Percentiles rank a stretch among this genome's conserved stretches.
These are phyloP conservation scores for Cystoderma amianthinum DNA, from an alignment of 768 basidiomycete genomes.

Conservation along the genomic window DNA sequence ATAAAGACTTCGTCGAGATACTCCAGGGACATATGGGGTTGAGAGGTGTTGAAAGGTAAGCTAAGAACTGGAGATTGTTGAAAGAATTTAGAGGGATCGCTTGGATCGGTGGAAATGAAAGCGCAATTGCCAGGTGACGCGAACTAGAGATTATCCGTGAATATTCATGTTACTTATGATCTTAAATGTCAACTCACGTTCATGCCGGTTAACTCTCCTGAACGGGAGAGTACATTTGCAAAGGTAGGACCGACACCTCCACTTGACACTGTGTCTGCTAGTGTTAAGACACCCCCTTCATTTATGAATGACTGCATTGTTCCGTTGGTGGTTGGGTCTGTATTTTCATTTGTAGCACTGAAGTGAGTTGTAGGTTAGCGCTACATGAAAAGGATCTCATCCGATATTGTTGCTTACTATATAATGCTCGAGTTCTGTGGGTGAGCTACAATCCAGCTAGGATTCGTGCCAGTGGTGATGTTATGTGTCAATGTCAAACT, in stretches of 20 bases:
- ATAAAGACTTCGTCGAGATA: slow-evolving; percentile 47
- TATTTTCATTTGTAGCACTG: slow-evolving; percentile 34
- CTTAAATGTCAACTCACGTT: slow-evolving; percentile 31
- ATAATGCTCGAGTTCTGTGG: slow-evolving; percentile 48
- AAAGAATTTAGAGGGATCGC: slow-evolving; percentile 27
- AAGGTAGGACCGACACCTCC: slow-evolving; percentile 46
- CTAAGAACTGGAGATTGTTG: slow-evolving; percentile 30
- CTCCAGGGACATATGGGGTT: slow-evolving; percentile 59
- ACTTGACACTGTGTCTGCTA: slow-evolving; percentile 36
- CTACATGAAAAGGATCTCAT: not conserved
- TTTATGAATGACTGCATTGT: slow-evolving; percentile 50
- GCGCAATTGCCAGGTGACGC: slow-evolving; percentile 28
- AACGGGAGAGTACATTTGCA: slow-evolving; percentile 37
- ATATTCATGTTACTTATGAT: not conserved
- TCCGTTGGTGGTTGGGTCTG: slow-evolving; percentile 36
- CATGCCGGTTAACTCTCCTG: slow-evolving; percentile 48
- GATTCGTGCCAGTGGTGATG: slow-evolving; percentile 38
- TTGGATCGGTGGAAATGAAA: slow-evolving; percentile 28
- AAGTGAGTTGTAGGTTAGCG: not conserved
- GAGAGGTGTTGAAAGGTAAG: slow-evolving; percentile 42
- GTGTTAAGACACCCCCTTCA: slow-evolving; percentile 26
- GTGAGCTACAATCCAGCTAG: slow-evolving; percentile 53
- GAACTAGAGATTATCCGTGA: slow-evolving; percentile 15
- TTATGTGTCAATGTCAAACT: slow-evolving; percentile 37
- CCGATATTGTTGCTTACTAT: slow-evolving; percentile 35